Evolutionary conservation across 1,139 yeast species (phyloP), one percentile per base, ranked within the genome.

Genomic region (Taphrina flavorubra): DNA sequence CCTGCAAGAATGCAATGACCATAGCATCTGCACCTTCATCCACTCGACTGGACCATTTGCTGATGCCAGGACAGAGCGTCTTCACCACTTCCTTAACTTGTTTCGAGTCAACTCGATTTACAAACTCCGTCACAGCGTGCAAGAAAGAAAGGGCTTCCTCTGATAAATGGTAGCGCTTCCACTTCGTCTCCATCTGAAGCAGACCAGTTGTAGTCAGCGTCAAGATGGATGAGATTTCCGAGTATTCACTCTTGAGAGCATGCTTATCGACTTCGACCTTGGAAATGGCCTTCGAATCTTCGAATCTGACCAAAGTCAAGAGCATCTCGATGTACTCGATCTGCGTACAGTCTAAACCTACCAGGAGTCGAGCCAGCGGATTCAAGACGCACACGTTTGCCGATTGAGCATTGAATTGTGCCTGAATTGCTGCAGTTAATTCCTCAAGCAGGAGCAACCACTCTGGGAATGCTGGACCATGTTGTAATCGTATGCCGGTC

Each of bases 121-220:
- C n/a, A 20, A 51, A 51, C 6, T 62, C 42, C 20, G 53, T 53
- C 13, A 62, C 51, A 14, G 37, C 14, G 8, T n/a, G 34, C 16
- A 55, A n/a, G 36, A 31, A 34, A 5, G 34, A 37, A 4, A 51
- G 42, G 6, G 60, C 31, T 20, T 42, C 51, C 14, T 51, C 51
- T n/a, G 61, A 37, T 10, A 56, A 16, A 8, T 56, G 39, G 49
- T 56, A 56, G 18, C 47, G 36, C 36, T 39, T 56, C 60, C 60
- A 56, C n/a, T 20, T 40, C 2, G 11, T 16, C 20, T 56, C 60
- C 46, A 56, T n/a, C 10, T 40, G 46, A 31, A 39, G 31, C 11
- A 56, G 60, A 16, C 49, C 31, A 16, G 6, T 11, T n/a, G 36
- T 7, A 3, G 36, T 34, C n/a, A 49, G n/a, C 6, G 6, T 20